Percentiles rank a stretch among this genome's conserved stretches.
Evolutionary conservation across 805 yeast genomes (phyloP).

Genomic region (Starmerella scarabaei): DNA sequence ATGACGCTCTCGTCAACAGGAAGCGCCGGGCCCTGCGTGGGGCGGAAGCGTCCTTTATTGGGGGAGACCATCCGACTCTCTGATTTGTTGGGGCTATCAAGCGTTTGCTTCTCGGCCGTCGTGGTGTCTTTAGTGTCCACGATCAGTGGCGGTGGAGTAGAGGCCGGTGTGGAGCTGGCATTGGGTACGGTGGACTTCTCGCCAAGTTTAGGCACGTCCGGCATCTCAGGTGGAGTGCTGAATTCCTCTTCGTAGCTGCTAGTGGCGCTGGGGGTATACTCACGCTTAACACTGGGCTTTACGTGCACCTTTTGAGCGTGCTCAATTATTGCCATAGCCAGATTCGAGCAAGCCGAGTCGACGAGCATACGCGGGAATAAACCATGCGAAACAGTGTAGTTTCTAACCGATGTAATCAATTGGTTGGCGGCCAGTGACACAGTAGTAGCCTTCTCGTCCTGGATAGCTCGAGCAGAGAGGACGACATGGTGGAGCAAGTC

Average conservation of each 20-base stretch:
- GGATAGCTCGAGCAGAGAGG: constrained; percentile 24
- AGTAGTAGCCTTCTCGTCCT: constrained; percentile 17
- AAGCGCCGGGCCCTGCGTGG: constrained; percentile 12
- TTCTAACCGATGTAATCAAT: constrained; percentile 63
- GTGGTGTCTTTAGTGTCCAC: background rate
- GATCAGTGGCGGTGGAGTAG: background rate
- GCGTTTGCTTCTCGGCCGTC: background rate
- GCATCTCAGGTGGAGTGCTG: background rate
- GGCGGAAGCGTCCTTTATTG: constrained; percentile 1
- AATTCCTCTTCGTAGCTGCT: background rate
- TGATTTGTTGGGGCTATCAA: background rate
- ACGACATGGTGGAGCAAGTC: constrained; percentile 27
- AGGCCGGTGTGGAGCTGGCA: background rate
- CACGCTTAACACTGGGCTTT: background rate
- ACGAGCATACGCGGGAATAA: constrained; percentile 57
- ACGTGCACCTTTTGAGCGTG: constrained; percentile 8
- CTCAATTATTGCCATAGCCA: constrained; percentile 45
- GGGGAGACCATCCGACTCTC: background rate
- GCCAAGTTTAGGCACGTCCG: no score
- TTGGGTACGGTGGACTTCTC: background rate
- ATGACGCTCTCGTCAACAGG: constrained; percentile 74
- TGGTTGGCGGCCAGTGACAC: constrained; percentile 60
- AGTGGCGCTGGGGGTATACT: background rate
- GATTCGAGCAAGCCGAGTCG: constrained; percentile 63
- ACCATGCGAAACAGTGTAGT: constrained; percentile 50